These are phyloP conservation scores for Cichorium intybus DNA, from an alignment of 140 eudicot species.

Conservation along the genomic window DNA sequence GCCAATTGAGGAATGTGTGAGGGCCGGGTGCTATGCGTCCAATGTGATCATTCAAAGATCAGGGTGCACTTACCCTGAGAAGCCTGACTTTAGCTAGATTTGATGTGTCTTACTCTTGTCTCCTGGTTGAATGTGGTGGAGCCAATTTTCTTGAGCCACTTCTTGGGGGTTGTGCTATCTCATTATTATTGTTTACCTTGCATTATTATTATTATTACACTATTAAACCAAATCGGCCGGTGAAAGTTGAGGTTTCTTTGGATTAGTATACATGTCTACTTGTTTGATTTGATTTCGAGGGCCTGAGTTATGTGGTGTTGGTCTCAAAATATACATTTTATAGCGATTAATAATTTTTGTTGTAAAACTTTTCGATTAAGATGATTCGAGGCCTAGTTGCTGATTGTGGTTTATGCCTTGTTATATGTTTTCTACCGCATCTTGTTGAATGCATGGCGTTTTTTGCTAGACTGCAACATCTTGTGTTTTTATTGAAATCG, in stretches of 20 bases:
- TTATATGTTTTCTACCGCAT: neutral
- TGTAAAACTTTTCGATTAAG: neutral
- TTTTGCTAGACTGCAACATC: neutral
- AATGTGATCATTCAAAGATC: conserved; percentile 89
- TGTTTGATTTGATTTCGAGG: conserved; percentile 11
- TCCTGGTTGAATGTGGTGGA: conserved; percentile 16
- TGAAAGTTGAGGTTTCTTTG: conserved; percentile 15
- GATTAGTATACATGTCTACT: conserved; percentile 19
- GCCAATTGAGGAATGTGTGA: conserved; percentile 77
- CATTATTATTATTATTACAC: conserved; percentile 20
- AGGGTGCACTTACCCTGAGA: conserved; percentile 97
- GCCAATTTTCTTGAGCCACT: conserved; percentile 23
- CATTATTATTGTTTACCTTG: conserved; percentile 11
- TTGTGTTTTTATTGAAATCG: neutral
- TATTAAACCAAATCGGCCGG: conserved; percentile 25
- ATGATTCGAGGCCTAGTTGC: conserved; percentile 1
- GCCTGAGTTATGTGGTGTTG: conserved; percentile 16
- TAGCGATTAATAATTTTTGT: conserved; percentile 24
- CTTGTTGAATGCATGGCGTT: neutral
- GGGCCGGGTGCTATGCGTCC: conserved; percentile 89
- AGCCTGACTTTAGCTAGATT: conserved; percentile 67
- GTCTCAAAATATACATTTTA: conserved; percentile 4
- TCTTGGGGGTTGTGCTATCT: conserved; percentile 12
- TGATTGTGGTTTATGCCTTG: neutral
- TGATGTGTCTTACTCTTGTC: neutral